These are phyloP conservation scores for Lentinula guzmanii DNA, from an alignment of 768 basidiomycete species.

Conservation along the genomic window DNA sequence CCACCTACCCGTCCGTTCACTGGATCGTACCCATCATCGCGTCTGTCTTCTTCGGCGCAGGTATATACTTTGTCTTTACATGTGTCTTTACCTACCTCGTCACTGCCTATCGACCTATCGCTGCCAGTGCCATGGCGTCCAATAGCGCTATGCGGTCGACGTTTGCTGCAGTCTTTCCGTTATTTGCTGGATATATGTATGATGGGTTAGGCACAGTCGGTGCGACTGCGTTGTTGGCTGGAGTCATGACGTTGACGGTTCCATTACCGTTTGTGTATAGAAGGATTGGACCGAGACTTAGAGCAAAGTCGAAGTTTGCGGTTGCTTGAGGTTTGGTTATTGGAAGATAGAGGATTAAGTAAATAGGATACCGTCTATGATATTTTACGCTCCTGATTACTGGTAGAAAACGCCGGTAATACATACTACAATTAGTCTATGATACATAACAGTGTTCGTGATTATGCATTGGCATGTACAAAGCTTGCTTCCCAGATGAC, in stretches of 20 bases:
- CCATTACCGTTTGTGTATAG: conserved; percentile 2
- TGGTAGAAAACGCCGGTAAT: no score
- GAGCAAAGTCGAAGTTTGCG: conserved; percentile 4
- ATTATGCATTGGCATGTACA: no score
- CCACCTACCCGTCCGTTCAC: conserved; percentile 38
- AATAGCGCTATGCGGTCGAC: conserved; percentile 58
- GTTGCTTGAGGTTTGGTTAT: not conserved
- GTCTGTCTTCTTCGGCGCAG: conserved; percentile 58
- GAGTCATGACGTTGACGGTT: conserved; percentile 2
- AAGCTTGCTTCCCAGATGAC: no score
- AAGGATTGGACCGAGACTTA: conserved; percentile 4
- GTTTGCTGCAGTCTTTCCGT: conserved; percentile 60
- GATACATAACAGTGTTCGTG: no score
- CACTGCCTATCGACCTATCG: conserved; percentile 60
- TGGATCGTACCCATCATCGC: conserved; percentile 66
- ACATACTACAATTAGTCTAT: no score
- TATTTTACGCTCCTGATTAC: no score
- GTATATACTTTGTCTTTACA: conserved; percentile 64
- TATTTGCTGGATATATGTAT: conserved; percentile 66
- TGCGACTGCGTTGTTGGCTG: not conserved
- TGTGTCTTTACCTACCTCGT: conserved; percentile 69
- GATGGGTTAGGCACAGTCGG: conserved; percentile 48
- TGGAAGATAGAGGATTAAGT: no score
- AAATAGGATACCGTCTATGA: no score
- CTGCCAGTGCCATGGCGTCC: conserved; percentile 62